These are phyloP conservation scores for Thalassiosira profunda DNA, from an alignment of 108 stramenopile species.

Conservation along the genomic window DNA sequence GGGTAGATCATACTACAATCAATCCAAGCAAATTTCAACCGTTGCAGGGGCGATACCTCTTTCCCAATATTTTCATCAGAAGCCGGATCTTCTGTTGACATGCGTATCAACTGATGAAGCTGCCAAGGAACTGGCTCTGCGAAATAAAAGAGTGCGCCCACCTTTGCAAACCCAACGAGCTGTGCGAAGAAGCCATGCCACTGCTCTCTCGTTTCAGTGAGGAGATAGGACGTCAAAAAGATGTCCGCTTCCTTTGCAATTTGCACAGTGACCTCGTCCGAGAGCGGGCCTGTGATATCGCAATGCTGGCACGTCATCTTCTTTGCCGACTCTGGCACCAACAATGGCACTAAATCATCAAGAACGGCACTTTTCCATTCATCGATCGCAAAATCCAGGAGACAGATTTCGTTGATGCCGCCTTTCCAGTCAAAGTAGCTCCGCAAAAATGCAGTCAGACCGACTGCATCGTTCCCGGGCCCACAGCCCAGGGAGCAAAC, in stretches of 20 bases:
- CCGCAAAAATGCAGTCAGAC: slow-evolving; percentile 52
- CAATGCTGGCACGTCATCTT: slow-evolving; percentile 33
- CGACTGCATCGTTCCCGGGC: slow-evolving; percentile 74
- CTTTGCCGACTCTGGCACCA: slow-evolving; percentile 38
- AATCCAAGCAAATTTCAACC: slow-evolving; percentile 64
- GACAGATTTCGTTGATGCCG: slow-evolving; percentile 26
- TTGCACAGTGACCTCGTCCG: slow-evolving; percentile 7
- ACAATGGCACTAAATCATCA: slow-evolving; percentile 47
- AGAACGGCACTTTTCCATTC: slow-evolving; percentile 67
- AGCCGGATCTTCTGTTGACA: slow-evolving; percentile 6
- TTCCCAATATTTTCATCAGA: not conserved
- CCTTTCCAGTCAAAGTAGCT: not conserved
- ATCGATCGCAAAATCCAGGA: slow-evolving; percentile 74
- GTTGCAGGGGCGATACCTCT: slow-evolving; percentile 18
- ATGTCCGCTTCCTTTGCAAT: slow-evolving; percentile 41
- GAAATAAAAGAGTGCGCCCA: slow-evolving; percentile 65
- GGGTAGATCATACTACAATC: slow-evolving; percentile 75
- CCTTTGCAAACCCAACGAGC: slow-evolving; percentile 39
- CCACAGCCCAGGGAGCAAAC: slow-evolving; percentile 79
- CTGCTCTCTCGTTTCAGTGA: slow-evolving; percentile 71
- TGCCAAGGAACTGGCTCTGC: slow-evolving; percentile 84
- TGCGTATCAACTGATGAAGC: slow-evolving; percentile 52
- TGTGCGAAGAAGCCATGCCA: slow-evolving; percentile 63
- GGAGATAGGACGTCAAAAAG: slow-evolving; percentile 69
- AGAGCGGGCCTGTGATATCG: slow-evolving; percentile 55